Conservation (phyloP, 257 asterid species). For the Linderniella brevidens region DNA sequence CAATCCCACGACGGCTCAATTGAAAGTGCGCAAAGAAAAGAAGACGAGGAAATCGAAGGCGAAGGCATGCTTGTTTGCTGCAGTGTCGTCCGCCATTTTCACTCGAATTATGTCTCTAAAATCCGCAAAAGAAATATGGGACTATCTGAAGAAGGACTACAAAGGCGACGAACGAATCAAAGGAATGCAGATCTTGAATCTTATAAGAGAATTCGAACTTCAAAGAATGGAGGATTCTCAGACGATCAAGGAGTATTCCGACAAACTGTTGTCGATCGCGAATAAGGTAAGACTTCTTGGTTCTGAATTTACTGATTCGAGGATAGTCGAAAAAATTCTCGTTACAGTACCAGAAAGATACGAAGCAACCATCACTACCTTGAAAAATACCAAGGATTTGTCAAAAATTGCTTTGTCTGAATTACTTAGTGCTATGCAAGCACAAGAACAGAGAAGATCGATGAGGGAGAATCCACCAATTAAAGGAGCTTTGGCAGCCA, state of each 20-base stretch:
- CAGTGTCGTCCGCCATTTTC: neutral
- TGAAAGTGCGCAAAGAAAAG: neutral
- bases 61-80: constrained; percentile 1
- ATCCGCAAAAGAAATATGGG: neutral
- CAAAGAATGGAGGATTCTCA: constrained; percentile 1
- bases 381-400: constrained; percentile 10
- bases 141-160: constrained; percentile 2
- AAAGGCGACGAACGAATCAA: constrained; percentile 7
- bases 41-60: neutral
- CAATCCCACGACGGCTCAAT: neutral
- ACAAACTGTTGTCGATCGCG: neutral
- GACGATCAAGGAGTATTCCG: constrained; percentile 1
- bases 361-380: neutral
- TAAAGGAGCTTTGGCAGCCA: neutral
- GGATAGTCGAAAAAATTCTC: constrained; percentile 3
- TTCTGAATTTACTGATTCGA: neutral
- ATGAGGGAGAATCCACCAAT: neutral
- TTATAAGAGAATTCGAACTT: constrained; percentile 8
- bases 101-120: neutral
- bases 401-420: constrained; percentile 5
- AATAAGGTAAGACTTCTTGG: constrained; percentile 4
- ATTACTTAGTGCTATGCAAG: constrained; percentile 7
- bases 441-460: constrained; percentile 11
- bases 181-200: constrained; percentile 9
- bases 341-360: constrained; percentile 3